Evolutionary conservation across 768 basidiomycete genomes (phyloP).

Genomic region (Serpula lacrymans): DNA sequence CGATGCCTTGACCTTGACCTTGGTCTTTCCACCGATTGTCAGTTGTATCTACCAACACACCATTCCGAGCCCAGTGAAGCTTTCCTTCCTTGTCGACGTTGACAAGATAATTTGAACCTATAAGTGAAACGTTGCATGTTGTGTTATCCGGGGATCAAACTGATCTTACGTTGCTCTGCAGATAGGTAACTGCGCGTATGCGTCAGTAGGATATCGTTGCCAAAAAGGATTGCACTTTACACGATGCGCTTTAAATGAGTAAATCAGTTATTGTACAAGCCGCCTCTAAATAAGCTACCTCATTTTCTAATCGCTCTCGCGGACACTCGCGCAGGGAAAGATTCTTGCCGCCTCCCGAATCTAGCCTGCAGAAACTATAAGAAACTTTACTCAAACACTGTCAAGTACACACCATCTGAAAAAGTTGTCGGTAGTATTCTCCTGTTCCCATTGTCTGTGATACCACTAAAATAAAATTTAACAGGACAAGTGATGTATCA

Average conservation of each 20-base stretch:
- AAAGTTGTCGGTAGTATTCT: slow-evolving; percentile 63
- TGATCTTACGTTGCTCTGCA: slow-evolving; percentile 47
- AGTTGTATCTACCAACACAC: slow-evolving; percentile 57
- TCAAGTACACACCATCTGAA: slow-evolving; percentile 46
- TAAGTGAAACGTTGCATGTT: neutral
- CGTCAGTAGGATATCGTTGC: too few species aligned
- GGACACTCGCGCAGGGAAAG: slow-evolving; percentile 57
- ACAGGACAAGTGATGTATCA: neutral
- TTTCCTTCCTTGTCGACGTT: slow-evolving; percentile 51
- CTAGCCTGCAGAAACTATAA: slow-evolving; percentile 45
- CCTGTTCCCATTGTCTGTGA: slow-evolving; percentile 54
- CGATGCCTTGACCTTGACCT: slow-evolving; percentile 51
- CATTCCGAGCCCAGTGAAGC: slow-evolving; percentile 56
- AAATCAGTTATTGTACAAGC: too few species aligned
- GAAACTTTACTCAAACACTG: neutral
- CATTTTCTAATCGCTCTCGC: slow-evolving; percentile 56
- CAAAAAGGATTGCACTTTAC: slow-evolving; percentile 23
- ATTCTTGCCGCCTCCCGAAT: slow-evolving; percentile 54
- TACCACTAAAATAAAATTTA: slow-evolving; percentile 42
- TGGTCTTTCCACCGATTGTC: slow-evolving; percentile 62
- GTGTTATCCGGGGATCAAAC: neutral
- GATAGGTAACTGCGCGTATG: slow-evolving; percentile 56
- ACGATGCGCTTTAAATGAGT: slow-evolving; percentile 38
- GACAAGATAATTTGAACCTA: slow-evolving; percentile 64
- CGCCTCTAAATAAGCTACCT: too few species aligned